These are phyloP conservation scores for Miscanthus lutarioriparius DNA, from an alignment of 176 grass and related monocot genomes.

Conservation along the genomic window DNA sequence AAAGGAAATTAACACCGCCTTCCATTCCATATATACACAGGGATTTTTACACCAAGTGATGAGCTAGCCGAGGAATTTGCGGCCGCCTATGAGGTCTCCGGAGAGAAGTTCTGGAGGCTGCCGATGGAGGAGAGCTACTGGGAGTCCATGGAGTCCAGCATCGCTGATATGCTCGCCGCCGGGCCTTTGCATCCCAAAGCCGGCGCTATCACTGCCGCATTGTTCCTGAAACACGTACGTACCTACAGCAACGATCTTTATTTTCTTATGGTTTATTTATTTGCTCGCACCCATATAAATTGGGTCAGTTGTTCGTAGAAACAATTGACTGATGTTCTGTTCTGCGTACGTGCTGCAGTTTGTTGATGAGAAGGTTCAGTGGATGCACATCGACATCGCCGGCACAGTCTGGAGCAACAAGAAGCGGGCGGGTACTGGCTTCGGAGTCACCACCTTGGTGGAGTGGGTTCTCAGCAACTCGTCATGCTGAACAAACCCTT, in stretches of 20 bases:
- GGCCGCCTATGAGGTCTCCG: slow-evolving; percentile 68
- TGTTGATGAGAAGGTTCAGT: slow-evolving; percentile 92
- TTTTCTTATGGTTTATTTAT: not conserved
- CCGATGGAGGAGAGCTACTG: slow-evolving; percentile 94
- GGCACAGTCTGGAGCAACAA: slow-evolving; percentile 84
- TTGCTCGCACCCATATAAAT: no score
- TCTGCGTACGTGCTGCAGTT: slow-evolving; percentile 43
- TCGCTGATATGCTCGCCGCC: slow-evolving; percentile 90
- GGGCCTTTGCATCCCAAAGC: slow-evolving; percentile 62
- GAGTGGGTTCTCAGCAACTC: slow-evolving; percentile 98
- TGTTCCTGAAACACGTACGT: slow-evolving; percentile 97
- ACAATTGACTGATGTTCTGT: not conserved
- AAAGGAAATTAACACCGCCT: not conserved
- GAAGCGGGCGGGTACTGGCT: slow-evolving; percentile 76
- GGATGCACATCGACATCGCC: slow-evolving; percentile 96
- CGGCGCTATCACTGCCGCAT: slow-evolving; percentile 76
- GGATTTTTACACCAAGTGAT: slow-evolving; percentile 80
- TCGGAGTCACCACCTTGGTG: slow-evolving; percentile 84
- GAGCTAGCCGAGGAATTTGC: slow-evolving; percentile 81
- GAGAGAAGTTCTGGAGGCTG: slow-evolving; percentile 95
- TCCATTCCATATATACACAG: slow-evolving; percentile 16
- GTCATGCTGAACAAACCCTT: slow-evolving; percentile 40
- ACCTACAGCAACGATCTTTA: not conserved
- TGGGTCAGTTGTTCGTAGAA: not conserved
- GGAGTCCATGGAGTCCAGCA: slow-evolving; percentile 91